Evolutionary conservation across 1,284 basidiomycete species (phyloP).

Genomic region (Uromyces viciae-fabae): DNA sequence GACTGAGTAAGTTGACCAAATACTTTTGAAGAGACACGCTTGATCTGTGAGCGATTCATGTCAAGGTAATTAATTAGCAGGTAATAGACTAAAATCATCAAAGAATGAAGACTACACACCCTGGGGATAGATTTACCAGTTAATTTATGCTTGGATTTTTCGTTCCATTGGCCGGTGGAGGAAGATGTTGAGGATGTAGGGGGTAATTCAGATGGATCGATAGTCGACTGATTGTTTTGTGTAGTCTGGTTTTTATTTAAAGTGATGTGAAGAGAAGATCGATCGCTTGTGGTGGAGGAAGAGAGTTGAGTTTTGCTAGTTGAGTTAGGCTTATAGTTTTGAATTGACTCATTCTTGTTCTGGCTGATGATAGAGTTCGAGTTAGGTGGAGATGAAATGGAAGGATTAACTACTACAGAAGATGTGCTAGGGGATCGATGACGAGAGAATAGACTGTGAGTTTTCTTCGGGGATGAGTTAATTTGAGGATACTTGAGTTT

Average conservation of each 20-base stretch:
- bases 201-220: background rate
- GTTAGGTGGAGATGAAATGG: too few species aligned
- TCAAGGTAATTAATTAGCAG: background rate
- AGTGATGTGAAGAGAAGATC: background rate
- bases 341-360: background rate
- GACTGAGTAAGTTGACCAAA: conserved; percentile 18
- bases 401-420: too few species aligned
- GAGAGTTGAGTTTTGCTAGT: background rate
- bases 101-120: background rate
- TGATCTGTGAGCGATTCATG: background rate
- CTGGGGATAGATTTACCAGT: background rate
- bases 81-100: background rate
- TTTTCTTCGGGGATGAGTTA: too few species aligned
- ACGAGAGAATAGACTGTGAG: too few species aligned
- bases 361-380: too few species aligned
- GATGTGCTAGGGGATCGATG: too few species aligned
- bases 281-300: too few species aligned
- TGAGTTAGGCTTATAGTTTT: background rate
- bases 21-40: conserved; percentile 30
- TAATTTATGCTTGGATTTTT: background rate
- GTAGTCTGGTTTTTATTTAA: background rate
- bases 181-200: background rate
- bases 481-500: too few species aligned
- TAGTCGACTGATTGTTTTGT: background rate
- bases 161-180: background rate